Base-by-base conservation (phyloP, 176 grass and related monocot genomes). In the Bothriochloa decipiens region DNA sequence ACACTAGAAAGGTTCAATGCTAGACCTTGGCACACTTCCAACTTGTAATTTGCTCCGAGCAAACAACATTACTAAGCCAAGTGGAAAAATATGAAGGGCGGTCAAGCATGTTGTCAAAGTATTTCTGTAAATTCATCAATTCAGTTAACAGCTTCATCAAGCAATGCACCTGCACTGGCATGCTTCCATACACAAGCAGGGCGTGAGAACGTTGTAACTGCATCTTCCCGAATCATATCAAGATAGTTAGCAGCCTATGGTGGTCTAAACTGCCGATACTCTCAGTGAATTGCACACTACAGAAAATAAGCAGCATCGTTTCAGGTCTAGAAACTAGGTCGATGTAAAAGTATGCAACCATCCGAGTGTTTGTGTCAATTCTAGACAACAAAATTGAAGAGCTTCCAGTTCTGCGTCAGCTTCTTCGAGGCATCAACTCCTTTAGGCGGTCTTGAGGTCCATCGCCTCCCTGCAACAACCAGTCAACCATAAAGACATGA, bases 391-490 rank as follows among this genome's bases (percentile, higher is more conserved):
- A 2, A 81, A 74, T 28, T 20, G 70, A 73, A 47, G 70, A 80
- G 17, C 43, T 67, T 67, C 42, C 22, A 40, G 23, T 73, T 64
- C 35, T 37, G 29, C 41, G 11, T 81, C 68, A 74, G 43, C 18
- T 53, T 81, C 47, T 61, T 33, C 4, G 36, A 32, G 18, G 60
- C 12, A 67, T n/a, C 16, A 75, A 13, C 61, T 67, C n/a, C 49
- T 60, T 60, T 36, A 55, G 50, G 50, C 9, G 18, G 20, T 57
- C 57, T 60, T 60, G 22, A 82, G 63, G 8, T 76, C 47, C 79
- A 87, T 62, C 15, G 64, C 28, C 72, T 76, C 72, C 72, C 86
- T 82, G 32, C 9, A 82, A 62, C 27, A 22, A 77, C 32, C 45
- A 69, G 37, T n/a, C 46, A 22, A 50, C 61, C 42, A 73, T 45